phyloP scores from a whole-genome alignment of 768 basidiomycete genomes.

The Astraeus odoratus region DNA sequence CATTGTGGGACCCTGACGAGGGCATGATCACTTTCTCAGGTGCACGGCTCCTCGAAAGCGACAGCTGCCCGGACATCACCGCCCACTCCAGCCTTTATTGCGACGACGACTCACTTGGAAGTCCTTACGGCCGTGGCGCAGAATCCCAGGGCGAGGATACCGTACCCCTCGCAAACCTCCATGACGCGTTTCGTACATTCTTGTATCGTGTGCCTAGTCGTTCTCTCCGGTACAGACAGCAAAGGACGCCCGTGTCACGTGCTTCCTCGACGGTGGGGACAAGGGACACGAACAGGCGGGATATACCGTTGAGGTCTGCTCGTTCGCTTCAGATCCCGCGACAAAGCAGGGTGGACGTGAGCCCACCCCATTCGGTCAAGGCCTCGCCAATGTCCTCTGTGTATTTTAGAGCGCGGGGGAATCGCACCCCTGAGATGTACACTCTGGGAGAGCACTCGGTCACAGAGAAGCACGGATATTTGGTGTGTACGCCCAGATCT shows the following conservation, averaged over 20 bases:
- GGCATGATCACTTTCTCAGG: conserved; percentile 54
- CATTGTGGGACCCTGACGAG: conserved; percentile 51
- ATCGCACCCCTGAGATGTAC: not conserved
- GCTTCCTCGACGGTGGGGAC: conserved; percentile 27
- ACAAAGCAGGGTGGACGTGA: conserved; percentile 14
- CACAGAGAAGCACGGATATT: not conserved
- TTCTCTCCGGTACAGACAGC: conserved; percentile 10
- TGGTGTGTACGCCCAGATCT: conserved; percentile 18
- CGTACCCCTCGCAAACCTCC: conserved; percentile 18
- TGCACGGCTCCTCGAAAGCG: conserved; percentile 35
- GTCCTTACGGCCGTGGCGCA: conserved; percentile 10
- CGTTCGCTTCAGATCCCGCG: conserved; percentile 16
- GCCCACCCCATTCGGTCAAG: not conserved
- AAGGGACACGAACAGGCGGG: conserved; percentile 25
- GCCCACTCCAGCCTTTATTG: conserved; percentile 10
- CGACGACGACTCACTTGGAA: conserved; percentile 11
- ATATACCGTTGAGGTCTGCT: conserved; percentile 10
- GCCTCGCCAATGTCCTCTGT: not conserved
- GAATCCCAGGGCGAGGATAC: conserved; percentile 16
- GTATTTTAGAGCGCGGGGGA: not conserved
- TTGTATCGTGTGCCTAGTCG: conserved; percentile 17
- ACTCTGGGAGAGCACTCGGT: not conserved
- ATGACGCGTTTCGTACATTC: conserved; percentile 25
- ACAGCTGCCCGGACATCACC: conserved; percentile 7
- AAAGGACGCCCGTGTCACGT: conserved; percentile 13